These are phyloP conservation scores for Penicillium dipodomyicola DNA, from an alignment of 495 filamentous ascomycete genomes.

Conservation along the genomic window DNA sequence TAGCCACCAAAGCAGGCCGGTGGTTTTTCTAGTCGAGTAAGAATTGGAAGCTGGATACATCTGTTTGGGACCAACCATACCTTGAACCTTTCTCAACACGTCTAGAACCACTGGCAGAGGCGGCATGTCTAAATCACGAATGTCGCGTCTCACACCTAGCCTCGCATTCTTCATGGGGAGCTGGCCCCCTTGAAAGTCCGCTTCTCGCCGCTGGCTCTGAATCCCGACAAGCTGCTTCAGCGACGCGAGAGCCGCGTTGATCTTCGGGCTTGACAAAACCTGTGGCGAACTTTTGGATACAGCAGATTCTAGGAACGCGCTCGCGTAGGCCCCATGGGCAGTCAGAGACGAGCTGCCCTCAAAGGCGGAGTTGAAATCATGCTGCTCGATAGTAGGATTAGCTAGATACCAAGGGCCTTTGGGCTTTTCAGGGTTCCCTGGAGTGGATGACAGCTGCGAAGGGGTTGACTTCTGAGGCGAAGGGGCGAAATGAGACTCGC, in stretches of 20 bases:
- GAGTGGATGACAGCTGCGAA: constrained; percentile 5
- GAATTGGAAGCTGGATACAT: background rate
- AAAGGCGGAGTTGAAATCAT: constrained; percentile 48
- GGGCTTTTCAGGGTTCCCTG: constrained; percentile 18
- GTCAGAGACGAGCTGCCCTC: constrained; percentile 61
- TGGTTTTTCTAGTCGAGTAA: constrained; percentile 23
- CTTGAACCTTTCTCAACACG: constrained; percentile 50
- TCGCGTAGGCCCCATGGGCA: constrained; percentile 62
- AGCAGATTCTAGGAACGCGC: constrained; percentile 58
- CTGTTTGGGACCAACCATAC: constrained; percentile 20
- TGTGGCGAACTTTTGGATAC: constrained; percentile 53
- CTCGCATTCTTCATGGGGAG: constrained; percentile 43
- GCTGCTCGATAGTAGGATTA: constrained; percentile 35
- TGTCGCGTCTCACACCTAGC: constrained; percentile 34
- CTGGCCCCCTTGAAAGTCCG: constrained; percentile 39
- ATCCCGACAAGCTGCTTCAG: constrained; percentile 57
- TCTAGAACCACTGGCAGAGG: constrained; percentile 50
- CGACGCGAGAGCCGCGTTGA: constrained; percentile 54
- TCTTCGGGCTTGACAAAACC: constrained; percentile 46
- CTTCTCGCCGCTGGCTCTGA: constrained; percentile 39
- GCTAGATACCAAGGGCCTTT: constrained; percentile 24
- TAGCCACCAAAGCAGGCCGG: constrained; percentile 29
- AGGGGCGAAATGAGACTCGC: constrained; percentile 19
- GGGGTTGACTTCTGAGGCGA: constrained; percentile 14
- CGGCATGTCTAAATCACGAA: constrained; percentile 55